A percentile compares a stretch with the other conserved stretches of the same genome.
Evolutionary conservation across 768 basidiomycete species (phyloP).

Genomic region (Albatrellus ellisii): DNA sequence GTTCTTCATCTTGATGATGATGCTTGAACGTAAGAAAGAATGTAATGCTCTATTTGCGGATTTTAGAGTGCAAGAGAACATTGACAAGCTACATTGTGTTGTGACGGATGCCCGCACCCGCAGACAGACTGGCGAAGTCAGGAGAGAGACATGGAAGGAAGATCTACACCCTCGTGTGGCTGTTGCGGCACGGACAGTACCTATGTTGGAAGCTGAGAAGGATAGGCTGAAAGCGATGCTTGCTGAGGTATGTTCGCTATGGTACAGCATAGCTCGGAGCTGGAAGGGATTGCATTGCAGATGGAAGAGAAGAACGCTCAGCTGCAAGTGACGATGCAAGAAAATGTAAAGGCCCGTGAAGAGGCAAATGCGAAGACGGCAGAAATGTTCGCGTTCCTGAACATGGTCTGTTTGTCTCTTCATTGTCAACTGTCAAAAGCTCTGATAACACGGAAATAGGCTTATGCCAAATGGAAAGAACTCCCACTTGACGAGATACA

Average conservation of each 20-base stretch:
- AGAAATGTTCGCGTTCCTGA: slow-evolving; percentile 38
- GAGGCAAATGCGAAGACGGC: slow-evolving; percentile 32
- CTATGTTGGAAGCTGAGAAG: slow-evolving; percentile 35
- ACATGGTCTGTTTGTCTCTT: slow-evolving; percentile 28
- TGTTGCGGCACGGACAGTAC: slow-evolving; percentile 49
- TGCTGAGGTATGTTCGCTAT: slow-evolving; percentile 18
- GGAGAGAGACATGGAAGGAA: slow-evolving; percentile 52
- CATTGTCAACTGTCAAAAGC: neutral
- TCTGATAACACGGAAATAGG: slow-evolving; percentile 21
- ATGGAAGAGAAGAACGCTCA: slow-evolving; percentile 41
- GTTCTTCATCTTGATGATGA: neutral
- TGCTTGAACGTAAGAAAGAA: slow-evolving; percentile 32
- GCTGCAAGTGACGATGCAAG: slow-evolving; percentile 35
- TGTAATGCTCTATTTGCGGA: slow-evolving; percentile 58
- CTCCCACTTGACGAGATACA: slow-evolving; percentile 53
- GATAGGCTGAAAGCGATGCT: slow-evolving; percentile 26
- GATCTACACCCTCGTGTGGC: slow-evolving; percentile 50
- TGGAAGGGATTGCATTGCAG: slow-evolving; percentile 29
- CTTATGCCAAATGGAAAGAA: slow-evolving; percentile 35
- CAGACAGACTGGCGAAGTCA: slow-evolving; percentile 27
- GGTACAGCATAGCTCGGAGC: no score
- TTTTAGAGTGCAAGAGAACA: slow-evolving; percentile 52
- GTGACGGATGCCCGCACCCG: slow-evolving; percentile 54
- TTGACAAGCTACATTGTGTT: slow-evolving; percentile 57
- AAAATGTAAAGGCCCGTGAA: slow-evolving; percentile 30